Base-by-base conservation (phyloP, 2,329 filamentous ascomycete species). In the Cordyceps farinosa region DNA sequence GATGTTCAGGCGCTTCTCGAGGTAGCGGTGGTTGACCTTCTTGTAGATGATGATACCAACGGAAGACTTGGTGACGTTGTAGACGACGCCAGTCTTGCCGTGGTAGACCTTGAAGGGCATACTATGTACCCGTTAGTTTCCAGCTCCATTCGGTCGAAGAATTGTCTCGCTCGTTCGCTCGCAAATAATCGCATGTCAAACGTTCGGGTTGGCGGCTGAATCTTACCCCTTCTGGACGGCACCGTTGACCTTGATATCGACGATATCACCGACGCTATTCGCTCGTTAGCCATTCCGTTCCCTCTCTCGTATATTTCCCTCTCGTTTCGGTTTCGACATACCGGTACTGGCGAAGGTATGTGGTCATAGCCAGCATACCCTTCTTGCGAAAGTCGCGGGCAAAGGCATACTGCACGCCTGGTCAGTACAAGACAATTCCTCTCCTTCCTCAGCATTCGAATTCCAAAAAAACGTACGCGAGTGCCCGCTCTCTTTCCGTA, bases 1-100 rank as follows among this genome's bases (percentile, higher is more conserved):
- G 84, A 99, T 86, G 89, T 97, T 98, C 86, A 99, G 89, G 81
- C 95, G 94, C 92, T 99, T 99, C 91, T 99, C 95, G 80, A 99
- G 87, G 89, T 97, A 99, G 77, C 94, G 91, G 90, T 98, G 95
- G 84, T 93, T 92, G 80, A 99, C 95, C 82, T 96, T 92, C 89
- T 97, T 97, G 90, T 96, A 94, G 84, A 99, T 91, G 84, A 99
- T 97, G 81, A 99, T 90, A 76, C 95, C 95, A 79, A 99, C 92
- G 70, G 95, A 91, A 75, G 87, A 90, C 89, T 97, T 97, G 83
- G 94, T 95, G 76, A 99, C 95, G 87, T 99, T 99, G 91, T 96
- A 97, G 83, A 97, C 84, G 75, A 97, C 91, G 78, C 92, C 92
- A 69, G 93, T 97, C 91, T 98, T 98, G 78, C 94, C 95, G 87